A percentile compares a stretch with the other conserved stretches of the same genome.
These are phyloP conservation scores for Salix suchowensis DNA, from an alignment of 345 rosid genomes.

Conservation along the genomic window DNA sequence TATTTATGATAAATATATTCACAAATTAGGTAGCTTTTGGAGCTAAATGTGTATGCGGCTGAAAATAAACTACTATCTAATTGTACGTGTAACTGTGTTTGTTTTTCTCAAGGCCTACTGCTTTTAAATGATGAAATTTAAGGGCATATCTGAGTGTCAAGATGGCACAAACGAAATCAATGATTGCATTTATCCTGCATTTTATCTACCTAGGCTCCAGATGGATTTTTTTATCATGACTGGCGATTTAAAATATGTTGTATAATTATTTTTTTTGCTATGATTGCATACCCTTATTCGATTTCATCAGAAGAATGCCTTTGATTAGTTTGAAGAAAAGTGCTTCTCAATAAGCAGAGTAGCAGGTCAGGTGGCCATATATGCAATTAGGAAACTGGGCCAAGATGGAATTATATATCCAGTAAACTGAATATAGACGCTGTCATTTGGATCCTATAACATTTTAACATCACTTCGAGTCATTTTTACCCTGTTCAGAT, in stretches of 20 bases:
- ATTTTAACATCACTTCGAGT: not conserved
- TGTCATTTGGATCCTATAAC: not conserved
- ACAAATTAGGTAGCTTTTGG: not conserved
- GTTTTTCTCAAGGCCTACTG: not conserved
- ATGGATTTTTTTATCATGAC: not conserved
- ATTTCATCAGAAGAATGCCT: not conserved
- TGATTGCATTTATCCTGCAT: too few relatives aligned
- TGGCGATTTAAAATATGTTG: not conserved
- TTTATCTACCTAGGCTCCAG: not conserved
- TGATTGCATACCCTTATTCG: not conserved
- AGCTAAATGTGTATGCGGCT: too few relatives aligned
- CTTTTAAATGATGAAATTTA: not conserved
- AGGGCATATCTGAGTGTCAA: not conserved
- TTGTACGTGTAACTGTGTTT: too few relatives aligned
- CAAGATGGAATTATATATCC: not conserved
- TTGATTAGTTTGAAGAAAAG: not conserved
- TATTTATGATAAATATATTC: not conserved
- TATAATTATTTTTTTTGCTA: not conserved
- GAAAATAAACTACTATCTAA: too few relatives aligned
- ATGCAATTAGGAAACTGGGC: not conserved
- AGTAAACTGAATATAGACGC: too few relatives aligned
- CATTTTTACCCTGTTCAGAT: not conserved
- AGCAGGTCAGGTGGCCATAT: constrained; percentile 8
- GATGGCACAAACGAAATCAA: not conserved
- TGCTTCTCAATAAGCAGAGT: not conserved